Evolutionary conservation across 192 early-diverging fungal genomes (phyloP).

Genomic region (Coemansia sp.): DNA sequence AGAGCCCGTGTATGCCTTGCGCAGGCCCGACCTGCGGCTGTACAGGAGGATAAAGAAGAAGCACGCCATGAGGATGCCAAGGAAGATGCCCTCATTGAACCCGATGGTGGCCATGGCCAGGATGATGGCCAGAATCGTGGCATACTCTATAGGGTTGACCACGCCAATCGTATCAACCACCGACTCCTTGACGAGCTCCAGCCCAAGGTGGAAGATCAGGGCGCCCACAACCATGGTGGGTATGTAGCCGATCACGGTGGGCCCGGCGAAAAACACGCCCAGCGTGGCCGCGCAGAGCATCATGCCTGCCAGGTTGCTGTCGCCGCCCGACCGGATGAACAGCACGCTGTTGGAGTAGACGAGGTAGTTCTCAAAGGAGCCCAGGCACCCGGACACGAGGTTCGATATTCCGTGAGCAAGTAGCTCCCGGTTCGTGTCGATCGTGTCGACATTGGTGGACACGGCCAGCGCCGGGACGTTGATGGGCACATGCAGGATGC

Average conservation of each 20-base stretch:
- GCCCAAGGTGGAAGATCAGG: slow-evolving; percentile 92
- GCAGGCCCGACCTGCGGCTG: slow-evolving; percentile 57
- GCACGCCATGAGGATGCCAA: slow-evolving; percentile 89
- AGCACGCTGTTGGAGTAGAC: slow-evolving; percentile 90
- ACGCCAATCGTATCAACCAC: slow-evolving; percentile 79
- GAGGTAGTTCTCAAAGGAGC: slow-evolving; percentile 81
- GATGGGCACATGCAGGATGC: slow-evolving; percentile 95
- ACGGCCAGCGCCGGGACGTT: slow-evolving; percentile 92
- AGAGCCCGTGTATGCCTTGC: slow-evolving; percentile 60
- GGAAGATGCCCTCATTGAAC: slow-evolving; percentile 95
- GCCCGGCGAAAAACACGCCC: slow-evolving; percentile 74
- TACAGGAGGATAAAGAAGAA: slow-evolving; percentile 88
- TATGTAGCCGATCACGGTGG: slow-evolving; percentile 83
- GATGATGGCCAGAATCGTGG: slow-evolving; percentile 82
- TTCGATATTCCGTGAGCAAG: slow-evolving; percentile 91
- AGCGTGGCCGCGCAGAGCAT: slow-evolving; percentile 74
- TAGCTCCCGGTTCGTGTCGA: slow-evolving; percentile 91
- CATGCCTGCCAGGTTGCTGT: slow-evolving; percentile 75
- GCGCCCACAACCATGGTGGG: slow-evolving; percentile 92
- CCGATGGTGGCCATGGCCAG: slow-evolving; percentile 82
- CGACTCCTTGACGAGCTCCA: slow-evolving; percentile 90
- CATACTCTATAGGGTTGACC: slow-evolving; percentile 83
- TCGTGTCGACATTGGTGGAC: slow-evolving; percentile 76
- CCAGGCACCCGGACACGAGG: slow-evolving; percentile 68
- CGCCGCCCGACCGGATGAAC: slow-evolving; percentile 89